Percentiles rank a stretch among this genome's conserved stretches.
Evolutionary conservation across 2,329 filamentous ascomycete genomes (phyloP).

Genomic region (Pyrenophora graminea): DNA sequence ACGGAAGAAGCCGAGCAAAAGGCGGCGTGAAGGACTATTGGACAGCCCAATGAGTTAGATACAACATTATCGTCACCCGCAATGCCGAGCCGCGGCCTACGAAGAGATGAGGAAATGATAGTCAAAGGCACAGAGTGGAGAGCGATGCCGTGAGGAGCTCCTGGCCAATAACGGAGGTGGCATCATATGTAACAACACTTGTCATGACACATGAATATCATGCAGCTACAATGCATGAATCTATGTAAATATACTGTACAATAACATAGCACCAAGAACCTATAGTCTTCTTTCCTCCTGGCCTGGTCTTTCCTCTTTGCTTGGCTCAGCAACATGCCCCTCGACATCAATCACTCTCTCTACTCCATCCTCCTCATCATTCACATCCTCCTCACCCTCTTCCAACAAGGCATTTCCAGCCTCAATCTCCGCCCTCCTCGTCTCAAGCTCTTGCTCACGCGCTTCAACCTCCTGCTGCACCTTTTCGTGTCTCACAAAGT

Average conservation of each 20-base stretch:
- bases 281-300: slow-evolving; percentile 17
- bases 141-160: background rate
- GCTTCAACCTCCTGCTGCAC: slow-evolving; percentile 12
- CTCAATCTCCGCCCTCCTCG: slow-evolving; percentile 15
- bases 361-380: background rate
- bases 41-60: background rate
- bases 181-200: slow-evolving; percentile 5
- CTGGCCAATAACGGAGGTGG: slow-evolving; percentile 3
- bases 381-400: slow-evolving; percentile 1
- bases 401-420: slow-evolving; percentile 4
- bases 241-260: slow-evolving; percentile 25
- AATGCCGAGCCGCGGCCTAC: slow-evolving; percentile 1
- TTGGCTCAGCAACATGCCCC: background rate
- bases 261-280: slow-evolving; percentile 7
- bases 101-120: background rate
- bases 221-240: slow-evolving; percentile 16
- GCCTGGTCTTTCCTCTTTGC: background rate
- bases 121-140: background rate
- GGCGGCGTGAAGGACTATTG: background rate
- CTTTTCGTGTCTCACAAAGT: slow-evolving; percentile 15
- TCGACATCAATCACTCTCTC: background rate
- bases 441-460: slow-evolving; percentile 15
- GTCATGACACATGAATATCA: slow-evolving; percentile 6
- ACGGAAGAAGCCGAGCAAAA: background rate
- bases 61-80: no score